Percentiles rank a stretch among this genome's conserved stretches.
Conservation (phyloP, 257 asterid genomes). For the Lavandula angustifolia region DNA sequence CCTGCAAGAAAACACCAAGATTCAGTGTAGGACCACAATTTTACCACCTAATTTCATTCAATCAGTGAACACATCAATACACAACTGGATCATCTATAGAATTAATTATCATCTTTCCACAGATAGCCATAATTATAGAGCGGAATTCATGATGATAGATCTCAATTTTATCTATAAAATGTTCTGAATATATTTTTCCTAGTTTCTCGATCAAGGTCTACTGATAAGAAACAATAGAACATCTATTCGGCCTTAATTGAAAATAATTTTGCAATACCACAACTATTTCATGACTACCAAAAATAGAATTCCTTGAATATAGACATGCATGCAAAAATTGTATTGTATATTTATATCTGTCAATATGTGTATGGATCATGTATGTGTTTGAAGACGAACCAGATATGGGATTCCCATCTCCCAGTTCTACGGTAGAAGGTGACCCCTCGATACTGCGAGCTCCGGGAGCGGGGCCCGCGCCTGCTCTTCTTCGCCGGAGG, state of each 20-base stretch:
- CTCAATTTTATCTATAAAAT: conserved; percentile 20
- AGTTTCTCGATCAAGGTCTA: not conserved
- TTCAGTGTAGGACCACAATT: conserved; percentile 30
- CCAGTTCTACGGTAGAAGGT: conserved; percentile 96
- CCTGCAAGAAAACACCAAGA: conserved; percentile 56
- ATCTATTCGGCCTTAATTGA: too few relatives aligned
- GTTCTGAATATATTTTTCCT: not conserved
- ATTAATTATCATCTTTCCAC: not conserved
- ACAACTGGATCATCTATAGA: conserved; percentile 7
- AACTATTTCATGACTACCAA: not conserved
- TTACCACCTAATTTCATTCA: conserved; percentile 10
- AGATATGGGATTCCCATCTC: conserved; percentile 98
- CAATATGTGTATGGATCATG: too few relatives aligned
- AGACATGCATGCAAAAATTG: conserved; percentile 34
- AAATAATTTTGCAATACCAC: not conserved
- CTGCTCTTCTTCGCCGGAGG: conserved; percentile 74
- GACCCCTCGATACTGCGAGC: conserved; percentile 97
- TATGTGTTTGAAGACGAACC: conserved; percentile 46
- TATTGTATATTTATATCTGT: too few relatives aligned
- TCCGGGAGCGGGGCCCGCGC: conserved; percentile 95
- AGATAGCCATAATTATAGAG: not conserved
- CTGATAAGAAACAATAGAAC: not conserved
- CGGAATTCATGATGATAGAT: conserved; percentile 8
- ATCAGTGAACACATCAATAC: not conserved
- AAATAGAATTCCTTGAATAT: conserved; percentile 5